A percentile compares a stretch with the other conserved stretches of the same genome.
phyloP scores from a whole-genome alignment of 805 yeast species.

The Zygosaccharomyces rouxii region DNA sequence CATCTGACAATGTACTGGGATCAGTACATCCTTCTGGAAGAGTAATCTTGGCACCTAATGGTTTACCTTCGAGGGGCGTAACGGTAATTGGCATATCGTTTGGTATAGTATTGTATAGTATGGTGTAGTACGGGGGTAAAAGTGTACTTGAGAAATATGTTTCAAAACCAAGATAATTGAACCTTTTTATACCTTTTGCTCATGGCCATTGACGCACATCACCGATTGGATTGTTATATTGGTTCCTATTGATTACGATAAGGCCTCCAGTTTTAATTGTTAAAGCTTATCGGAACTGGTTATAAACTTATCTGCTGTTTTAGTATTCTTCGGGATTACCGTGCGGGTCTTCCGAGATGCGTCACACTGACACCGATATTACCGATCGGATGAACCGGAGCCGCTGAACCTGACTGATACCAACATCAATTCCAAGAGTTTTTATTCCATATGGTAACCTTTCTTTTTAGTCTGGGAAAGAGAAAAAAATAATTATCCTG shows the following conservation, averaged over 20 bases:
- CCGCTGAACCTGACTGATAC: not conserved
- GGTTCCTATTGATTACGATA: not conserved
- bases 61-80: conserved; percentile 27
- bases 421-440: not conserved
- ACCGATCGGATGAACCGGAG: not conserved
- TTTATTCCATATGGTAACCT: too few species aligned
- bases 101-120: not conserved
- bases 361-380: not conserved
- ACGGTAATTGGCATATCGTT: conserved; percentile 18
- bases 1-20: conserved; percentile 62
- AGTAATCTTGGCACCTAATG: conserved; percentile 64
- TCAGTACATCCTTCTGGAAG: conserved; percentile 70
- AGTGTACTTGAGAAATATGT: not conserved
- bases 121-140: not conserved
- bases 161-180: not conserved
- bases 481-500: not conserved
- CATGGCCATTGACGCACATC: not conserved
- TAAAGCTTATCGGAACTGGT: not conserved
- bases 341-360: not conserved
- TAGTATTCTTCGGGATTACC: not conserved
- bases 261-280: not conserved
- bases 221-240: not conserved
- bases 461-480: too few species aligned
- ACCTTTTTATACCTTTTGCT: not conserved
- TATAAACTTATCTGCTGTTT: too few species aligned